Percentiles rank a stretch among this genome's conserved stretches.
Conservation (phyloP, 2,329 filamentous ascomycete species). For the Nakataea oryzae region DNA sequence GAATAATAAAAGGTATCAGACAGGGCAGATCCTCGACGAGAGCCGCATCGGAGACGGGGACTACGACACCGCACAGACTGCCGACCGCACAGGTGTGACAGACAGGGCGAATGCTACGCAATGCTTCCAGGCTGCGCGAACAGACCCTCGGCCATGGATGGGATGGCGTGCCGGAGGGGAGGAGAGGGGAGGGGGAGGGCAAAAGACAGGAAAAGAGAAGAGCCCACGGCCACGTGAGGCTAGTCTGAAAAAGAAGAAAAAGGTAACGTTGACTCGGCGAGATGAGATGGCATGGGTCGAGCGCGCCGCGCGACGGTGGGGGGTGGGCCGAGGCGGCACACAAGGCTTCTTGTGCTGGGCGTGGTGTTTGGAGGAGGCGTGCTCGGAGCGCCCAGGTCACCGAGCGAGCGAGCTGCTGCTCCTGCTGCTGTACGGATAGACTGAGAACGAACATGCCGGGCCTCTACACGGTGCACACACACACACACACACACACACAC, state of each 20-base stretch:
- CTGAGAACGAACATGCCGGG: too few species aligned
- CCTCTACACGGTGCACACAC: too few species aligned
- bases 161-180: background rate
- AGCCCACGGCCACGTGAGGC: too few species aligned
- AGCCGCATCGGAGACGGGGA: background rate
- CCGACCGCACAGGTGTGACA: background rate
- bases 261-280: background rate
- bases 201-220: background rate
- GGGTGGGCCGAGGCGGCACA: too few species aligned
- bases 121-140: background rate
- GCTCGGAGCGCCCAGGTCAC: background rate
- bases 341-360: too few species aligned
- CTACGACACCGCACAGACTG: background rate
- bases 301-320: too few species aligned
- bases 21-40: background rate
- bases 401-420: background rate
- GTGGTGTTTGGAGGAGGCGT: background rate
- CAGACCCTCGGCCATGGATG: background rate
- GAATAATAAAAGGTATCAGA: slow-evolving; percentile 1
- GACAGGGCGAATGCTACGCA: background rate
- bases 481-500: too few species aligned
- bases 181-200: background rate
- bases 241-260: background rate
- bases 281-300: background rate
- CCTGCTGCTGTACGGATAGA: too few species aligned